Evolutionary conservation across 2,329 filamentous ascomycete genomes (phyloP).

Genomic region (Botrytis squamosa): DNA sequence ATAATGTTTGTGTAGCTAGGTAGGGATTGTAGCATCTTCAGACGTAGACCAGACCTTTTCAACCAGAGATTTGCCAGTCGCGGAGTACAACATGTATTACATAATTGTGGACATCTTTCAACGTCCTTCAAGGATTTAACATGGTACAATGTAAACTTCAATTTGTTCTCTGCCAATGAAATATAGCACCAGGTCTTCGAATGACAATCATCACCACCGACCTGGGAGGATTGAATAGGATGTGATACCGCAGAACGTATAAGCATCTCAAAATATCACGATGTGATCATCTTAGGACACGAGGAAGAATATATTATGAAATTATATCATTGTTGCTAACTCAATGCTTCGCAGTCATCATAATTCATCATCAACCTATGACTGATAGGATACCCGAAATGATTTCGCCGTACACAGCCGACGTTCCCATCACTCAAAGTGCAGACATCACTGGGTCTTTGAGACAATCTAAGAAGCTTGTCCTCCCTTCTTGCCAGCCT

Average conservation of each 20-base stretch:
- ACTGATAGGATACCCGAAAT: background rate
- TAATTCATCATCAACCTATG: background rate
- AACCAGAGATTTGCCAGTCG: background rate
- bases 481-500: conserved; percentile 44
- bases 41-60: background rate
- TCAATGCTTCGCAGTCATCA: background rate
- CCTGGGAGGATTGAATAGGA: background rate
- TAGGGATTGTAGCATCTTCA: background rate
- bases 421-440: background rate
- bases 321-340: background rate
- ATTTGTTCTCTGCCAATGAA: background rate
- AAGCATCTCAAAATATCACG: background rate
- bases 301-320: background rate
- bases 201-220: background rate
- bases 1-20: background rate
- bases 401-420: background rate
- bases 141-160: background rate
- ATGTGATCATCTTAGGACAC: background rate
- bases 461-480: conserved; percentile 21
- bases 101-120: background rate
- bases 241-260: background rate
- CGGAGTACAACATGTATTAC: background rate
- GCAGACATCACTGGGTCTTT: background rate
- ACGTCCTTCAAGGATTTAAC: background rate
- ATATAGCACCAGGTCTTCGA: background rate